A percentile compares a stretch with the other conserved stretches of the same genome.
Evolutionary conservation across 2,329 filamentous ascomycete genomes (phyloP).

Genomic region (Colletotrichum sojae): DNA sequence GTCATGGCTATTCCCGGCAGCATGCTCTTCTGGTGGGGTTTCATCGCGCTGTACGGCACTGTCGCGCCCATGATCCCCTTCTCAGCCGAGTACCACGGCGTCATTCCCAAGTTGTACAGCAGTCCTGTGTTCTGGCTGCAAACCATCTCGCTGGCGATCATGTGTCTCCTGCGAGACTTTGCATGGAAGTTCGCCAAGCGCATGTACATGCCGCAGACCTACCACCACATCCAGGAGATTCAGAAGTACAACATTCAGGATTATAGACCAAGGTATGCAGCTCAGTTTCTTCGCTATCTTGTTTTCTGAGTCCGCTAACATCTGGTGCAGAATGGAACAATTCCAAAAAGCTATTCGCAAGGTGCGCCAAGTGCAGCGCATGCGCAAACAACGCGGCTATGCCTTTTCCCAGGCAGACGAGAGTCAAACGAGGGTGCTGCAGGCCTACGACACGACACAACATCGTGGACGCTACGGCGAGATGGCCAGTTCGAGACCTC

Average conservation of each 20-base stretch:
- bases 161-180: conserved; percentile 91
- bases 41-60: conserved; percentile 88
- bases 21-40: conserved; percentile 90
- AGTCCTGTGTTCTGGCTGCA: conserved; percentile 94
- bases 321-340: conserved; percentile 87
- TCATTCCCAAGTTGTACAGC: conserved; percentile 84
- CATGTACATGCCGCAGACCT: conserved; percentile 96
- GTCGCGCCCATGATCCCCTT: conserved; percentile 87
- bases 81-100: conserved; percentile 86
- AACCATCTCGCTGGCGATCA: conserved; percentile 81
- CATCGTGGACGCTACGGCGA: conserved; percentile 94
- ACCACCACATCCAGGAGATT: conserved; percentile 99
- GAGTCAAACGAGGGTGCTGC: conserved; percentile 92
- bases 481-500: conserved; percentile 75
- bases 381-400: conserved; percentile 99
- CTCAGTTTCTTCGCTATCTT: no score
- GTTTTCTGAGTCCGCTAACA: conserved; percentile 33
- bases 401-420: conserved; percentile 99
- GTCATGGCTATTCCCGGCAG: conserved; percentile 95
- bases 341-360: conserved; percentile 99
- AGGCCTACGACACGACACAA: conserved; percentile 97
- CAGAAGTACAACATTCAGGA: conserved; percentile 99
- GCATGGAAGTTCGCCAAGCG: conserved; percentile 98
- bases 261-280: conserved; percentile 86
- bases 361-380: conserved; percentile 96